These are phyloP conservation scores for Talaromyces sp. DNA, from an alignment of 2,329 filamentous ascomycete genomes.

Conservation along the genomic window DNA sequence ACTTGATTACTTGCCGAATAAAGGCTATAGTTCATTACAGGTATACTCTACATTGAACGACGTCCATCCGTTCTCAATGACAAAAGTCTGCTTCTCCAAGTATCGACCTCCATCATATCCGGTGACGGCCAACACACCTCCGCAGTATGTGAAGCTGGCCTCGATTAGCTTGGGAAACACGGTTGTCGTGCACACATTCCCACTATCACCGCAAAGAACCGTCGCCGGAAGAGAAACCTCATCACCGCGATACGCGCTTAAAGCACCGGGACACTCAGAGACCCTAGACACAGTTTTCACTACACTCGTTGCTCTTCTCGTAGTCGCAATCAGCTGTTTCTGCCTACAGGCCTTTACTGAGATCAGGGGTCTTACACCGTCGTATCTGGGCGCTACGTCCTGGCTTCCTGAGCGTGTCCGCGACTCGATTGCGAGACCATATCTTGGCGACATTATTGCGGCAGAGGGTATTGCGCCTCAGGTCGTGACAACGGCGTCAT, in stretches of 20 bases:
- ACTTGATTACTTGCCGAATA: constrained; percentile 61
- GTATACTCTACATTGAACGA: constrained; percentile 53
- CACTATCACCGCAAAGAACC: constrained; percentile 51
- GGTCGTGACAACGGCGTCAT: neutral
- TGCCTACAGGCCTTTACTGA: constrained; percentile 63
- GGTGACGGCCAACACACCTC: constrained; percentile 48
- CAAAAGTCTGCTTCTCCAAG: constrained; percentile 51
- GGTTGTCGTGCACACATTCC: constrained; percentile 75
- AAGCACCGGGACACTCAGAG: constrained; percentile 57
- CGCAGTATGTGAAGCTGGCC: constrained; percentile 71
- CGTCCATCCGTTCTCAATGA: constrained; percentile 60
- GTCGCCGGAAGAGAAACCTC: constrained; percentile 41
- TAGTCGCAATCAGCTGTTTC: constrained; percentile 63
- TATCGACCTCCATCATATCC: constrained; percentile 54
- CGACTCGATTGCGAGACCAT: constrained; percentile 41
- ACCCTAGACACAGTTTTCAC: constrained; percentile 55
- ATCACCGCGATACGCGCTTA: constrained; percentile 68
- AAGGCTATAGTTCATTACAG: constrained; percentile 47
- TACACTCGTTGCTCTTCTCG: constrained; percentile 57
- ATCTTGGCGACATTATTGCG: constrained; percentile 25
- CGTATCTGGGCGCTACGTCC: constrained; percentile 56
- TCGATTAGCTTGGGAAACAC: constrained; percentile 79
- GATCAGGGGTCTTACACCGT: constrained; percentile 57
- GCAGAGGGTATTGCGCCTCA: constrained; percentile 19
- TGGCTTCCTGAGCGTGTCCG: constrained; percentile 56